Evolutionary conservation across 2,329 filamentous ascomycete genomes (phyloP), one percentile per base, ranked within the genome.

Genomic region (Cyanodermella asteris): DNA sequence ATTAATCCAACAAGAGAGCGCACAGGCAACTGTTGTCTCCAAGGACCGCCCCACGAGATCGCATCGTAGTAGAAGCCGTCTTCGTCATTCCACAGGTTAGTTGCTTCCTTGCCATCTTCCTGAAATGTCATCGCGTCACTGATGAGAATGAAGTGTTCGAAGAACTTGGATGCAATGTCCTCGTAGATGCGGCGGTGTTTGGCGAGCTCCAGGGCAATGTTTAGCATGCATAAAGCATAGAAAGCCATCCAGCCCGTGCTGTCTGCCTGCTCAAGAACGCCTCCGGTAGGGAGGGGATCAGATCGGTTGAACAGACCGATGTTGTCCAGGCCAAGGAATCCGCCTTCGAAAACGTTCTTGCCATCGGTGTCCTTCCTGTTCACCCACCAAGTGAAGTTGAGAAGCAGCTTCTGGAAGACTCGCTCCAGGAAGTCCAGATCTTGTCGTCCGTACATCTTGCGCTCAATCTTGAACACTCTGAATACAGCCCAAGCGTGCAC

Each of bases 371-470:
- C 84, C 50, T 94, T 94, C 30, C 84, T 74, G 46, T 94, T 94
- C 12, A 93, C 84, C 84, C 84, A 94, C 87, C 87, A 94, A 4
- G 87, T 94, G 47, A 94, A 94, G 53, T 94, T 94, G 34, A 94
- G 59, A 13, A 94, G 57, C 31, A 94, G 52, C 49, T 94, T 94
- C 44, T 94, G 87, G 56, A 94, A 94, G 4, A 93, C 81, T 12
- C 84, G 68, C 55, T 94, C 84, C 7, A 94, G 61, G 50, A 93
- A 94, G 49, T 94, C 87, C 16, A 93, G 58, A 44, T 94, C 84
- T 43, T 93, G 80, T 17, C 78, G 70, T 20, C 84, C 87, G 40
- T 93, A 94, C 58, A 94, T 68, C 55, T 94, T 94, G 37, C 87
- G 72, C 56, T 94, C 84, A 34, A 94, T 93, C 53, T 94, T 94